phyloP scores from a whole-genome alignment of 768 basidiomycete species.

The Collybia nuda region DNA sequence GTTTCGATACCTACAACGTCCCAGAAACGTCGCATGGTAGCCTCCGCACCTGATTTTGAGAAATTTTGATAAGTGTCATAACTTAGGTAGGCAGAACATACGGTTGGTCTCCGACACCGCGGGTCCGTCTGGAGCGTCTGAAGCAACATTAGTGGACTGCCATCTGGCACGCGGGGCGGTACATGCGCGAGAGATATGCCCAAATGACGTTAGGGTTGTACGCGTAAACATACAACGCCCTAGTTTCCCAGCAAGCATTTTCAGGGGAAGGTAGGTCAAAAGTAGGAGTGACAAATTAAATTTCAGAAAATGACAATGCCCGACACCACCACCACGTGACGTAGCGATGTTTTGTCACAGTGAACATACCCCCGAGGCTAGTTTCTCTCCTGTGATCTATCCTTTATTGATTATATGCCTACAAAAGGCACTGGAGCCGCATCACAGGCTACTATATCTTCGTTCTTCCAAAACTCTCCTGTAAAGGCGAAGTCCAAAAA shows the following conservation, averaged over 20 bases:
- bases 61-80: background rate
- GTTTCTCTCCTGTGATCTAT: no score
- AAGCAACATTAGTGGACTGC: conserved; percentile 22
- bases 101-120: conserved; percentile 65
- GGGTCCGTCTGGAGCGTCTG: conserved; percentile 34
- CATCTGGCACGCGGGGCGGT: conserved; percentile 12
- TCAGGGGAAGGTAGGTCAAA: background rate
- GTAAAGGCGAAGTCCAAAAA: conserved; percentile 8
- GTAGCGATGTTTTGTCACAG: no score
- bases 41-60: conserved; percentile 69
- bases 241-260: conserved; percentile 19
- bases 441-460: conserved; percentile 37
- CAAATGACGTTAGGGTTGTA: conserved; percentile 7
- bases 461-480: conserved; percentile 30
- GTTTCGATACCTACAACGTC: conserved; percentile 80
- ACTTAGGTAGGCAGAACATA: conserved; percentile 25
- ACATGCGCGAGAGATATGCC: conserved; percentile 2
- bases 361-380: no score
- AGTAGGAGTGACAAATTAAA: background rate
- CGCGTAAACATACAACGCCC: conserved; percentile 13
- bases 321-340: conserved; percentile 23
- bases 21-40: conserved; percentile 91
- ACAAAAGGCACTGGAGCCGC: background rate
- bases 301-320: conserved; percentile 8
- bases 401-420: conserved; percentile 8